Evolutionary conservation across 345 rosid genomes (phyloP), one percentile per base, ranked within the genome.

Genomic region (Eucalyptus viminalis): DNA sequence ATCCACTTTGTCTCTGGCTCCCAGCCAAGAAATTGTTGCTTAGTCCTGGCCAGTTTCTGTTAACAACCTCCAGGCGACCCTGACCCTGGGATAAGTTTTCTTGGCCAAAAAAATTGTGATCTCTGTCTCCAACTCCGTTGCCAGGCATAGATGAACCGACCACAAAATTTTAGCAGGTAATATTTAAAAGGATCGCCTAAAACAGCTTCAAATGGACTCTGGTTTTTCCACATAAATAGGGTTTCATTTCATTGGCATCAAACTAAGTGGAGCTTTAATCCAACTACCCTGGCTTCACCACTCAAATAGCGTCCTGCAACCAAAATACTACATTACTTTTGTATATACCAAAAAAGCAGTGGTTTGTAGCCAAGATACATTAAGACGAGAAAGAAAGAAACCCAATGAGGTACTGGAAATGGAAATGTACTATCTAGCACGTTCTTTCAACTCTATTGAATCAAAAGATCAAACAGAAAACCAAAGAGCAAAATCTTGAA

Each of bases 111-210:
- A 90, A 89, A 90, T 90, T 88, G 92, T 81, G 87, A 90, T 92
- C 86, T 76, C 94, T 91, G 87, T 92, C 91, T 88, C 92, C 93
- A 90, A 89, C 86, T 90, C 89, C 90, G 91, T 92, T 89, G 89
- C 90, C 94, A 92, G 93, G 96, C 95, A 95, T 94, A 92, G 91
- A 93, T 92, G 87, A 90, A 69, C 47, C 83, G 27, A 76, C 83
- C 83, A 19, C 83, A 40, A 76, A 37, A 72, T 80, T 91, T 91
- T 90, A 43, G 56, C 49, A 60, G 80, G 49, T 43, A 60, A 37
- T 37, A 76, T 76, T 37, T 21, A 87, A 58, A 56, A 87, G 58
- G 50, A 62, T 87, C 37, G 5, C 27, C 83, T 76, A 76, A 76
- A 37, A 76, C 83, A 76, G 83, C 43, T 76, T 60, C 88, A 37